Evolutionary conservation across 2,329 filamentous ascomycete species (phyloP).

Genomic region (Xylaria sp.): DNA sequence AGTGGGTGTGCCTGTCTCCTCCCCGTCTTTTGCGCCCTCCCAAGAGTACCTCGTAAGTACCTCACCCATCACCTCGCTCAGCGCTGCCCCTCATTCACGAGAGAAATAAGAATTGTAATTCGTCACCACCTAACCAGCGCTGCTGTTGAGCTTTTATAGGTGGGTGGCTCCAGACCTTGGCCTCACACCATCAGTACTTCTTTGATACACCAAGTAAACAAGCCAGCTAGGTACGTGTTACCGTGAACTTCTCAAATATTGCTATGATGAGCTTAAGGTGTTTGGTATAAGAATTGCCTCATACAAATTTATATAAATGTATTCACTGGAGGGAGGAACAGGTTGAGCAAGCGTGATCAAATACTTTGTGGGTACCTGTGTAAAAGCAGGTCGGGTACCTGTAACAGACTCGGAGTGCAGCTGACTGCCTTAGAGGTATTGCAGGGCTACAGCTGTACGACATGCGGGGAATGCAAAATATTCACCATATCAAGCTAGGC

Average conservation of each 20-base stretch:
- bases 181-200: neutral
- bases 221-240: neutral
- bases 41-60: slow-evolving; percentile 2
- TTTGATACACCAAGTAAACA: neutral
- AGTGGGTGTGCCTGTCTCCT: slow-evolving; percentile 1
- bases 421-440: neutral
- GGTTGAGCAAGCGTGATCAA: neutral
- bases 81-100: slow-evolving; percentile 27
- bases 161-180: neutral
- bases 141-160: neutral
- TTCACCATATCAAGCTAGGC: slow-evolving; percentile 12
- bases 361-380: slow-evolving; percentile 3
- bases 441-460: slow-evolving; percentile 10
- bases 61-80: slow-evolving; percentile 18
- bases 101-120: slow-evolving; percentile 16
- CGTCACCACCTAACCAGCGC: slow-evolving; percentile 6
- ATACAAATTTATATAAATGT: neutral
- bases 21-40: slow-evolving; percentile 20
- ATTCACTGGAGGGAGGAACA: neutral
- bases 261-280: neutral
- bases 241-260: neutral
- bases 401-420: neutral
- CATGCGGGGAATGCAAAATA: slow-evolving; percentile 26
- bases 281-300: neutral
- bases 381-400: neutral